Conservation (phyloP, 1,284 basidiomycete genomes). For the Albatrellus sp. region DNA sequence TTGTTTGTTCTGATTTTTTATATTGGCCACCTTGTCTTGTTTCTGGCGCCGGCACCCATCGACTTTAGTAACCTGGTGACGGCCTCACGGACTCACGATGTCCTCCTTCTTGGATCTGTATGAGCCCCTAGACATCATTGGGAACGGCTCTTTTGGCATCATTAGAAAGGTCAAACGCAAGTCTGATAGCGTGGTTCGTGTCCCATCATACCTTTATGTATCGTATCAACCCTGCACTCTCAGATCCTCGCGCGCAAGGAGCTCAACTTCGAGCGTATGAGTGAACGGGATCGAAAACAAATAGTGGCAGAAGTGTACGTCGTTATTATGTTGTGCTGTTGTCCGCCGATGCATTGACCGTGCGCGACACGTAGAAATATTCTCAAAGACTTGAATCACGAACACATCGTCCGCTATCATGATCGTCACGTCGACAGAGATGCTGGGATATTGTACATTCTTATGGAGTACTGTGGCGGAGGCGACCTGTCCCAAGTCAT, state of each 20-base stretch:
- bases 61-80: neutral
- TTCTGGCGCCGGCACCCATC: neutral
- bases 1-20: too few species aligned
- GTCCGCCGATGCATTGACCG: neutral
- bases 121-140: constrained; percentile 83
- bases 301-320: constrained; percentile 96
- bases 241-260: constrained; percentile 89
- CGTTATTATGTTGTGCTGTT: neutral
- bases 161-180: constrained; percentile 87
- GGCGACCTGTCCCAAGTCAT: constrained; percentile 86
- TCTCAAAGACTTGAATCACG: constrained; percentile 86
- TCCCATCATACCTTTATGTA: neutral
- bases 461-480: constrained; percentile 96
- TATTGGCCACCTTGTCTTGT: neutral
- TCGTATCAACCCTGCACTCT: too few species aligned
- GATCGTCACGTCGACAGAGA: constrained; percentile 87
- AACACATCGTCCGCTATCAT: constrained; percentile 90
- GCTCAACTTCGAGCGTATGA: constrained; percentile 92
- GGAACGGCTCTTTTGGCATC: constrained; percentile 95
- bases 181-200: constrained; percentile 70
- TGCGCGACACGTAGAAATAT: constrained; percentile 61
- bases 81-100: constrained; percentile 13
- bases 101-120: constrained; percentile 58
- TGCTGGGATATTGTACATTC: constrained; percentile 83
- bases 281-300: constrained; percentile 84